These are phyloP conservation scores for Pythium plurisporium DNA, from an alignment of 352 stramenopile species.

Conservation along the genomic window DNA sequence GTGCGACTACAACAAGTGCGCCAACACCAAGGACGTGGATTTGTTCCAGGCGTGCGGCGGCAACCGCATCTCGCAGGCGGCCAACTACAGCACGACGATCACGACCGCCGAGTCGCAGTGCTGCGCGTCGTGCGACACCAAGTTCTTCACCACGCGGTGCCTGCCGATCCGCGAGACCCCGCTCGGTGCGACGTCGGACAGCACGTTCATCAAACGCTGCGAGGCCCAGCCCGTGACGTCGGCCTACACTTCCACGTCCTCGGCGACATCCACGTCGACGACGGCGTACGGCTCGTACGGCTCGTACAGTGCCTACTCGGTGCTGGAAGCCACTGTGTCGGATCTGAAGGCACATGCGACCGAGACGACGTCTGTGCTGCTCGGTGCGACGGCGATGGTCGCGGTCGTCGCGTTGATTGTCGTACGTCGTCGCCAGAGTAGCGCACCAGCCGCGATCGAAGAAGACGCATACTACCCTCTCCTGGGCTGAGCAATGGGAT, in stretches of 20 bases:
- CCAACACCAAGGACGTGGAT: background rate
- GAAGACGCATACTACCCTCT: too few relatives aligned
- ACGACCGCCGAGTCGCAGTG: slow-evolving; percentile 27
- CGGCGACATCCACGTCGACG: background rate
- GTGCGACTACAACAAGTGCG: slow-evolving; percentile 15
- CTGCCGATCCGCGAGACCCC: slow-evolving; percentile 39
- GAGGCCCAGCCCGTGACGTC: slow-evolving; percentile 22
- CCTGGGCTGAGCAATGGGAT: too few relatives aligned
- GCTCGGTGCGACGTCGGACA: slow-evolving; percentile 23
- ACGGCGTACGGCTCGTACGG: slow-evolving; percentile 16
- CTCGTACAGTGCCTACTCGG: slow-evolving; percentile 3
- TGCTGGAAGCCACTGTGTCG: slow-evolving; percentile 18
- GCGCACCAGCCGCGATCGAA: too few relatives aligned
- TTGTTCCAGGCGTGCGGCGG: slow-evolving; percentile 11
- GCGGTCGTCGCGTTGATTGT: slow-evolving; percentile 15
- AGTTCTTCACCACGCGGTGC: slow-evolving; percentile 23
- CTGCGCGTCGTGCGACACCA: slow-evolving; percentile 38
- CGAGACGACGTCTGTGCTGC: background rate
- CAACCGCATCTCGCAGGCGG: slow-evolving; percentile 12
- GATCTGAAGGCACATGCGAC: slow-evolving; percentile 13
- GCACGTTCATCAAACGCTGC: slow-evolving; percentile 37
- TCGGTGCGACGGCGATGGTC: background rate
- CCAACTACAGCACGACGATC: slow-evolving; percentile 23
- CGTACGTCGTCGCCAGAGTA: too few relatives aligned
- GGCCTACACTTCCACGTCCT: background rate